These are phyloP conservation scores for Blastobotrys elegans DNA, from an alignment of 1,139 yeast genomes.

Conservation along the genomic window DNA sequence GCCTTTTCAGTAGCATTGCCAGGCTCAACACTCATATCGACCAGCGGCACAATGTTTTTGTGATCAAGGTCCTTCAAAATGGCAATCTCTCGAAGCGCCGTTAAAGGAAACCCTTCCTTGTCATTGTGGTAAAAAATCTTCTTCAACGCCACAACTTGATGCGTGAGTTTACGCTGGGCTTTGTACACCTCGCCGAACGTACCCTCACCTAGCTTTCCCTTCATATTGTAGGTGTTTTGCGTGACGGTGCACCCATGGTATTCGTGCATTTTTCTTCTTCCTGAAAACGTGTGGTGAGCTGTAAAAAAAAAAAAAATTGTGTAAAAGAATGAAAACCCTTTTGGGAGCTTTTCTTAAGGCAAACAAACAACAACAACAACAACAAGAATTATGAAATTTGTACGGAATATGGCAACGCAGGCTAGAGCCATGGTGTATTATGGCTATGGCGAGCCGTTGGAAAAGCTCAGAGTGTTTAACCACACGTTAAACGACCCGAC, in stretches of 20 bases:
- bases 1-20: slow-evolving; percentile 27
- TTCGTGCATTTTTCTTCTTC: not conserved
- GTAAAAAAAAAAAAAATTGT: not conserved
- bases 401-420: slow-evolving; percentile 8
- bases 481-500: slow-evolving; percentile 29
- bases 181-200: slow-evolving; percentile 81
- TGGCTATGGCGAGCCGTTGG: slow-evolving; percentile 31
- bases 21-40: slow-evolving; percentile 54
- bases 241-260: slow-evolving; percentile 33
- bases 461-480: slow-evolving; percentile 19
- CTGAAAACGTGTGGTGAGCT: not conserved
- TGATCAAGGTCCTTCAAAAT: slow-evolving; percentile 71
- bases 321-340: not conserved
- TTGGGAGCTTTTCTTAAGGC: not conserved
- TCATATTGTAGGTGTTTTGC: slow-evolving; percentile 44
- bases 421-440: slow-evolving; percentile 27
- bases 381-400: not conserved
- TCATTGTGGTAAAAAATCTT: slow-evolving; percentile 77
- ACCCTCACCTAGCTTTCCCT: slow-evolving; percentile 82
- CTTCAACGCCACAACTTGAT: slow-evolving; percentile 74
- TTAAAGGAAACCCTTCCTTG: slow-evolving; percentile 90
- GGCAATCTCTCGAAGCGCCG: slow-evolving; percentile 89
- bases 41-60: slow-evolving; percentile 64
- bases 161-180: slow-evolving; percentile 50
- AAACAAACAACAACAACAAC: not conserved